Conservation (phyloP, 345 rosid genomes). For the Eucalyptus brandiana region DNA sequence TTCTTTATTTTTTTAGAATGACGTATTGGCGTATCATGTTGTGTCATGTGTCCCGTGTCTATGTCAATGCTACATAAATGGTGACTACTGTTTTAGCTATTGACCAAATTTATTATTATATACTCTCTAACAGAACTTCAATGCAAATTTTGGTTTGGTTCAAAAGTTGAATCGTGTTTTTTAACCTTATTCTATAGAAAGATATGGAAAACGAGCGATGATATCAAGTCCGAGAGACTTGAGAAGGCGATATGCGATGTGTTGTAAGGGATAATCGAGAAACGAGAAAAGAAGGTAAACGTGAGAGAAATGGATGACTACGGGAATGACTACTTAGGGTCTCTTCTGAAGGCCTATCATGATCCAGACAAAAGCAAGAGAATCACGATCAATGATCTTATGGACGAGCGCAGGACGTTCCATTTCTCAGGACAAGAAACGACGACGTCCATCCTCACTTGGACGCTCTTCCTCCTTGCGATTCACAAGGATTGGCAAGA, state of each 20-base stretch:
- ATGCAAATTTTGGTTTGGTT: neutral
- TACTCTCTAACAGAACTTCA: neutral
- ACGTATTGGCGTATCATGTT: fast-evolving
- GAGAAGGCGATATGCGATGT: neutral
- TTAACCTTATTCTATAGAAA: neutral
- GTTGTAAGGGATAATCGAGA: neutral
- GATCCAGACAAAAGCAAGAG: neutral
- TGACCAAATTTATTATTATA: neutral
- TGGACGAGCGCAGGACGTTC: constrained; percentile 39
- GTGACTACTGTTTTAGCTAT: neutral
- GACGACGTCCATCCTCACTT: constrained; percentile 6
- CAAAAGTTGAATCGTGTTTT: neutral
- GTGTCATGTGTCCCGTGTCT: fast-evolving
- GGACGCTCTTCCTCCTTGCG: constrained; percentile 25
- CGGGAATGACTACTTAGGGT: constrained; percentile 11
- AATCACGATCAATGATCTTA: neutral
- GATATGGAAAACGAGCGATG: constrained; percentile 6
- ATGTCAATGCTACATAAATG: neutral
- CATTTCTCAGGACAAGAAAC: constrained; percentile 20
- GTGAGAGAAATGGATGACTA: neutral
- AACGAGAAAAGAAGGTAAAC: neutral
- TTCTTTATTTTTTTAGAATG: fast-evolving
- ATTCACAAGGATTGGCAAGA: constrained; percentile 27
- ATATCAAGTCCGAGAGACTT: neutral
- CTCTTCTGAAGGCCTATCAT: constrained; percentile 1